Evolutionary conservation across 1,284 basidiomycete genomes (phyloP), one percentile per base, ranked within the genome.

Genomic region (Rhodotorula glutinis): DNA sequence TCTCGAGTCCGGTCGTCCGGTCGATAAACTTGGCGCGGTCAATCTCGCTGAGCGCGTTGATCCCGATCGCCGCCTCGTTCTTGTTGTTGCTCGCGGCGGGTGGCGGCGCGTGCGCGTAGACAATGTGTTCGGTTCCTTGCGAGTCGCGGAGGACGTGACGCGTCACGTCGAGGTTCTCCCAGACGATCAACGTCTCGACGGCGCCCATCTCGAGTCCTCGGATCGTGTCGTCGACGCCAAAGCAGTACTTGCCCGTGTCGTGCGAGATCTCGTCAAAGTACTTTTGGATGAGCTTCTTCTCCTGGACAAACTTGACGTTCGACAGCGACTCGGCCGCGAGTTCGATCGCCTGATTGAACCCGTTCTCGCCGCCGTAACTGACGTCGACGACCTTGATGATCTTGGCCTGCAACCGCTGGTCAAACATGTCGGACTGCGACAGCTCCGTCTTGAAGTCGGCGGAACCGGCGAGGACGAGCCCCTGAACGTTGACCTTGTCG

Each of bases 211-310:
- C 96, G 58, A 99, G 86, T 46, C 90, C 93, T 79, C 96, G 97
- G 75, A 99, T 85, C 1, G 96, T 98, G 79, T 99, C 96, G 23
- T 91, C 91, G 70, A 99, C 86, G 81, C 95, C 96, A 79, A 97
- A 99, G 82, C 95, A 98, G 83, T 97, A 98, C 80, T 90, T 92
- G 77, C 88, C 92, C 27, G 92, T 95, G 79, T 99, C 95, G 79
- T 92, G 90, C 71, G 93, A 95, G 81, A 99, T 99, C 82, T 99
- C 96, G 78, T 98, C 95, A 80, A 99, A 98, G 84, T 98, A 98
- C 79, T 87, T 92, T 79, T 98, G 94, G 75, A 97, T 96, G 53
- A 97, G 86, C 68, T 84, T 89, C 85, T 98, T 98, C 84, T 99
- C 95, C 80, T 98, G 95, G 23, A 99, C 93, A 75, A 99, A 98